Percentiles rank a stretch among this genome's conserved stretches.
These are phyloP conservation scores for Quercus phellos DNA, from an alignment of 331 rosid species.

Conservation along the genomic window DNA sequence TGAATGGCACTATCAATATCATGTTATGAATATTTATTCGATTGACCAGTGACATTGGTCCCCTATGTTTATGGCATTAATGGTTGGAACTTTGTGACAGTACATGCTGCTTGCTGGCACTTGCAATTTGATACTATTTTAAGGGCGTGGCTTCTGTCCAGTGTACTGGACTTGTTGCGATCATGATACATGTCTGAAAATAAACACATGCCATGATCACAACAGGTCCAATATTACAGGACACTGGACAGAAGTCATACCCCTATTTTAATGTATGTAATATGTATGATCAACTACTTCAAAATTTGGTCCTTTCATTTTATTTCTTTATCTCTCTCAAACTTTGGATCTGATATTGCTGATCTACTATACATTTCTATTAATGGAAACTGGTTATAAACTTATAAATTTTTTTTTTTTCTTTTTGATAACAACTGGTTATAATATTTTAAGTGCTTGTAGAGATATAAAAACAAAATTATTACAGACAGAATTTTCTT, in stretches of 20 bases:
- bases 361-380: not conserved
- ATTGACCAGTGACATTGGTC: not conserved
- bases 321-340: slow-evolving; percentile 2
- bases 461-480: too few relatives aligned
- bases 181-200: too few relatives aligned
- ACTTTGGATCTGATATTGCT: slow-evolving; percentile 2
- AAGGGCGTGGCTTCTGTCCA: too few relatives aligned
- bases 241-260: too few relatives aligned
- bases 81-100: slow-evolving; percentile 3
- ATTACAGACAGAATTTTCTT: not conserved
- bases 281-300: not conserved
- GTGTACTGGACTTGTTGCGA: too few relatives aligned
- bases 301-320: not conserved
- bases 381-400: not conserved
- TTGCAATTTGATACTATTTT: not conserved
- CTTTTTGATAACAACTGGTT: too few relatives aligned
- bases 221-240: too few relatives aligned
- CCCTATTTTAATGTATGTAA: not conserved
- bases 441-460: too few relatives aligned
- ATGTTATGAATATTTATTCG: not conserved
- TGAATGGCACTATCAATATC: not conserved
- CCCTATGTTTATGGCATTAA: slow-evolving; percentile 14
- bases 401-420: too few relatives aligned
- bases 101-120: not conserved
- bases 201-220: too few relatives aligned